These are phyloP conservation scores for Sparassis latifolia DNA, from an alignment of 1,284 basidiomycete genomes.

Conservation along the genomic window DNA sequence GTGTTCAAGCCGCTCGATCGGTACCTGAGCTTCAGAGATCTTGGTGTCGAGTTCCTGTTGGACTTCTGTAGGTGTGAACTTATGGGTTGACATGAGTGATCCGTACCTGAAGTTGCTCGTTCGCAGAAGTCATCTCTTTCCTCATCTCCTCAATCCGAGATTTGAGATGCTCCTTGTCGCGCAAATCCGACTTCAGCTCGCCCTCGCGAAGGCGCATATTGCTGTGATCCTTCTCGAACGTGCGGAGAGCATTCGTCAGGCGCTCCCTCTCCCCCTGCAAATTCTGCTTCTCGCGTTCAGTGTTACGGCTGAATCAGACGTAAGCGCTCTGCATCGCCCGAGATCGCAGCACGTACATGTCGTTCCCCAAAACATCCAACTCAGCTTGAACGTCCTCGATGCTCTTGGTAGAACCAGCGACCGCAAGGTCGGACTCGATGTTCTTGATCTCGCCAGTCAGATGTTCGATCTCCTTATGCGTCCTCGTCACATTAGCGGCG, in stretches of 20 bases:
- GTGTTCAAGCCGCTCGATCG: constrained; percentile 62
- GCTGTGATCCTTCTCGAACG: constrained; percentile 52
- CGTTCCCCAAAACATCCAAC: constrained; percentile 51
- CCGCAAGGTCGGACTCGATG: constrained; percentile 64
- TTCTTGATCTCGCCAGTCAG: constrained; percentile 59
- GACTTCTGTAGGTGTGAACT: background rate
- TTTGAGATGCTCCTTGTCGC: constrained; percentile 59
- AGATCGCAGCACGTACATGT: constrained; percentile 50
- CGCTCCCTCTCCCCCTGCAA: constrained; percentile 64
- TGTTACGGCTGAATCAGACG: constrained; percentile 45
- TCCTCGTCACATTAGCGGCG: constrained; percentile 54
- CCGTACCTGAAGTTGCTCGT: background rate
- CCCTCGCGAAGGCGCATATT: constrained; percentile 58
- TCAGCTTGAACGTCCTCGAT: constrained; percentile 80
- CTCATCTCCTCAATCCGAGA: constrained; percentile 56
- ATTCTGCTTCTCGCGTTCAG: constrained; percentile 62
- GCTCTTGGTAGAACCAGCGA: constrained; percentile 74
- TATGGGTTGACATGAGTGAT: constrained; percentile 4
- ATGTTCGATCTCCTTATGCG: constrained; percentile 60
- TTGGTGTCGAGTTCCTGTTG: constrained; percentile 60
- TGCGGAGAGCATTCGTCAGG: constrained; percentile 49
- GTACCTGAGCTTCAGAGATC: constrained; percentile 57
- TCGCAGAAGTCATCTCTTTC: constrained; percentile 41
- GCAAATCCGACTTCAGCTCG: constrained; percentile 54
- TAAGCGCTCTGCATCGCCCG: background rate